A percentile compares a stretch with the other conserved stretches of the same genome.
phyloP scores from a whole-genome alignment of 2,329 filamentous ascomycete species.

The Dothistroma pini region DNA sequence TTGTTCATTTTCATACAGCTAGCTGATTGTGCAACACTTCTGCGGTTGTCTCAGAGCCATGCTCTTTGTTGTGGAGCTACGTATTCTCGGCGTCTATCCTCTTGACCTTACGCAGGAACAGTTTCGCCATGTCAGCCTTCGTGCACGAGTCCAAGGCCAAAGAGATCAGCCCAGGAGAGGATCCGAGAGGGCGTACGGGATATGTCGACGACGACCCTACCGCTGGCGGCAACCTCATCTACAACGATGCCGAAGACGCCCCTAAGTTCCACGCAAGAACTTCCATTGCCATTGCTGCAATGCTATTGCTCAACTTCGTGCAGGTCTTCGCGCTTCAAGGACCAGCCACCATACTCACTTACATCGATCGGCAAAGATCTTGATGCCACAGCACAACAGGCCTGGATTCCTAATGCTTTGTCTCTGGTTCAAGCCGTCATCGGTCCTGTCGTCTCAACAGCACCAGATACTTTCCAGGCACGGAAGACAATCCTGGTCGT shows the following conservation, averaged over 20 bases:
- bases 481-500: slow-evolving; percentile 19
- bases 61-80: too few relatives aligned
- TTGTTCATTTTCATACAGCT: too few relatives aligned
- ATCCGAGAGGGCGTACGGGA: background rate
- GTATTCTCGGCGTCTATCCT: too few relatives aligned
- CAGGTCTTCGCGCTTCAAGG: slow-evolving; percentile 19
- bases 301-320: slow-evolving; percentile 18
- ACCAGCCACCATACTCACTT: slow-evolving; percentile 12
- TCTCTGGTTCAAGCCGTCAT: slow-evolving; percentile 20
- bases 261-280: slow-evolving; percentile 17
- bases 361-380: slow-evolving; percentile 17
- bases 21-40: too few relatives aligned
- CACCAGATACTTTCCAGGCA: slow-evolving; percentile 21
- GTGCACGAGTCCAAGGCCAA: background rate
- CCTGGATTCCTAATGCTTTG: slow-evolving; percentile 20
- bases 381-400: slow-evolving; percentile 6
- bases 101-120: background rate
- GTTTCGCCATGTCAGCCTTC: background rate
- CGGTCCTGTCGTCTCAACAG: slow-evolving; percentile 15
- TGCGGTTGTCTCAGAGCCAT: too few relatives aligned
- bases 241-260: slow-evolving; percentile 13
- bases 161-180: background rate
- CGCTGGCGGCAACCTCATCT: background rate
- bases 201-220: background rate
- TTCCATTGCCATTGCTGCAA: slow-evolving; percentile 12